Evolutionary conservation across 768 basidiomycete species (phyloP).

Genomic region (Phlegmacium glaucopus): DNA sequence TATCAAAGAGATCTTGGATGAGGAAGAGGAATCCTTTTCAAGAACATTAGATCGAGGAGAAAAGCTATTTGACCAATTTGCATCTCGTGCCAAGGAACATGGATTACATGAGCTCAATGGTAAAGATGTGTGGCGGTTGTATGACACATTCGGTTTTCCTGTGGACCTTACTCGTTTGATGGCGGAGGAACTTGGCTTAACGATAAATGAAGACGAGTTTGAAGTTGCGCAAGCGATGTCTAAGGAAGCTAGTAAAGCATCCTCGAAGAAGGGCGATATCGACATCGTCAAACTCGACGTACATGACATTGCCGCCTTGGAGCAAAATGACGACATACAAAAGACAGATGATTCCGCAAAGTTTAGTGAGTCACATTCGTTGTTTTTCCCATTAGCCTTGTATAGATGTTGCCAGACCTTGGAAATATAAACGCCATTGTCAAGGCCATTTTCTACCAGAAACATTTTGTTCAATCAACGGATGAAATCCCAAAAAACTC

Average conservation of each 20-base stretch:
- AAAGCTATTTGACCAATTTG: slow-evolving; percentile 90
- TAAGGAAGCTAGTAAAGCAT: slow-evolving; percentile 88
- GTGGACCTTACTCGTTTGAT: slow-evolving; percentile 94
- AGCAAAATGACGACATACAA: slow-evolving; percentile 70
- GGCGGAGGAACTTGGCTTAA: slow-evolving; percentile 89
- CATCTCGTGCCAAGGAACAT: slow-evolving; percentile 57
- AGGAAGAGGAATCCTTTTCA: slow-evolving; percentile 97
- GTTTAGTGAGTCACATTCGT: slow-evolving; percentile 59
- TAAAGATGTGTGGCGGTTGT: slow-evolving; percentile 94
- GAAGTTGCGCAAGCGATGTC: slow-evolving; percentile 84
- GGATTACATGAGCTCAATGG: slow-evolving; percentile 72
- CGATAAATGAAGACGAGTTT: slow-evolving; percentile 85
- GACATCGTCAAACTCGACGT: slow-evolving; percentile 91
- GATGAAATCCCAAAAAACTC: slow-evolving; percentile 57
- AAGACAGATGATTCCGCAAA: slow-evolving; percentile 94
- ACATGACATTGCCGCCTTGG: slow-evolving; percentile 86
- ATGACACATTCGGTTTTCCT: slow-evolving; percentile 98
- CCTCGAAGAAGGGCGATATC: slow-evolving; percentile 62
- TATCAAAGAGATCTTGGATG: slow-evolving; percentile 93
- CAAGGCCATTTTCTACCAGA: slow-evolving; percentile 83
- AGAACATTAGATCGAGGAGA: slow-evolving; percentile 97
- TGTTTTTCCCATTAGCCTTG: not conserved
- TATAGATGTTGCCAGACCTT: slow-evolving; percentile 43
- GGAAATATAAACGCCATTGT: slow-evolving; percentile 76
- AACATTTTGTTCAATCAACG: slow-evolving; percentile 70